phyloP scores from a whole-genome alignment of 805 yeast genomes.

The Pichia pseudocactophila region DNA sequence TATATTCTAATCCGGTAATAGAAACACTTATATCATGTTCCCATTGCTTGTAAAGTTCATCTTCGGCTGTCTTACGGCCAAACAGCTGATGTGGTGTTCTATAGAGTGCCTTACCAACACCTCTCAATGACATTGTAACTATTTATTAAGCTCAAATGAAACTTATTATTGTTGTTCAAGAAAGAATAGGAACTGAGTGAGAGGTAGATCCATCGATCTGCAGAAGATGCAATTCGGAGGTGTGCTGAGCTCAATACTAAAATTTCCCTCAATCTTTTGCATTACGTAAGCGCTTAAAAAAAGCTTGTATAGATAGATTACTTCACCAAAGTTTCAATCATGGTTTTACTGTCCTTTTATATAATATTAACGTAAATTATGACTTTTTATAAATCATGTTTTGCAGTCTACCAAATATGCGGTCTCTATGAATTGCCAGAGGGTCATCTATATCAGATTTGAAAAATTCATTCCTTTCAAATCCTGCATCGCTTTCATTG shows the following conservation, averaged over 20 bases:
- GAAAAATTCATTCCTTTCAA: constrained; percentile 44
- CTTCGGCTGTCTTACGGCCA: constrained; percentile 29
- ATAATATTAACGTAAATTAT: background rate
- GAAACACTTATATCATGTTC: constrained; percentile 35
- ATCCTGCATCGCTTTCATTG: constrained; percentile 10
- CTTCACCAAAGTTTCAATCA: no score
- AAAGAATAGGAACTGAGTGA: no score
- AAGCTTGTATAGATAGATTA: no score
- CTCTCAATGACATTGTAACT: constrained; percentile 26
- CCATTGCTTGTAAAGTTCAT: constrained; percentile 33
- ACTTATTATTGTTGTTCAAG: no score
- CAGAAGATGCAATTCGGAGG: background rate
- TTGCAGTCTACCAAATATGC: constrained; percentile 49
- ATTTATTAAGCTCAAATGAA: no score
- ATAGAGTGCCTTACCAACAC: constrained; percentile 28
- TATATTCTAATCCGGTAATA: constrained; percentile 35
- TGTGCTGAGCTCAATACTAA: no score
- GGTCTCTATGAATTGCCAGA: constrained; percentile 54
- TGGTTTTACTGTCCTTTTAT: background rate
- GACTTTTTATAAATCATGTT: constrained; percentile 39
- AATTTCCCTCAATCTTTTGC: no score
- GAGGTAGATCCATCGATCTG: no score
- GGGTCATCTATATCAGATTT: constrained; percentile 49
- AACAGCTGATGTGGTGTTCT: constrained; percentile 31
- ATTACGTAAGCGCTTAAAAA: no score